Evolutionary conservation across 306 rosid genomes (phyloP), one percentile per base, ranked within the genome.

Genomic region (Hylodesmum podocarpum): DNA sequence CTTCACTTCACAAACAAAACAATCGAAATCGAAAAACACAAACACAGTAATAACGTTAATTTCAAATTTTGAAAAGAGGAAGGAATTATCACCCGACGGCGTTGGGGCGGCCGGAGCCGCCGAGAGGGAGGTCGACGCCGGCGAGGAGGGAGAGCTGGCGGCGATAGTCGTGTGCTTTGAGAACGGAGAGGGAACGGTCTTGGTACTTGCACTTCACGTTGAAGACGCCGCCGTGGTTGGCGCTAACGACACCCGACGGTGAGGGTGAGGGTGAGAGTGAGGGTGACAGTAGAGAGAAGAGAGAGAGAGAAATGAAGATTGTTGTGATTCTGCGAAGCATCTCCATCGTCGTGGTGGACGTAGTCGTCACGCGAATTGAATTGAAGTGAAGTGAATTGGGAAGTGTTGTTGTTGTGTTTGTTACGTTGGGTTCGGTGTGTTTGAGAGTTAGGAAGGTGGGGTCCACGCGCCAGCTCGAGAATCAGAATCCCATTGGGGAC

Each of bases 81-180:
- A 7, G 6, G 21, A 0, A 9, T 19, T 9, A 25, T 4, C 13
- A 94, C 98, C 99, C 97, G 44, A 92, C 92, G 81, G 87, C 84
- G 72, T 90, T 93, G 22, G 99, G 99, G 33, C 99, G 97, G 70
- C 99, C 99, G 55, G 83, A 73, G 41, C 99, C 99, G 18, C 99
- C 99, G 40, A 95, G 65, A 18, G 97, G 97, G 51, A 95, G 88
- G 85, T 95, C 97, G 71, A 95, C 97, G 72, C 97, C 97, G 41
- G 97, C 82, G 58, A 95, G 93, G 28, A 95, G 75, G 14, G 91
- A 75, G 55, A 90, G 93, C 82, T 91, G 97, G 47, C 97, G 99
- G 70, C 80, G 91, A 66, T 28, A 87, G 70, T 95, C 99, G 76
- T 95, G 99, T 41, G 93, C 97, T 67, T 90, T 95, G 24, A 95